These are phyloP conservation scores for Oryza brachyantha DNA, from an alignment of 176 grass and related monocot species.

Conservation along the genomic window DNA sequence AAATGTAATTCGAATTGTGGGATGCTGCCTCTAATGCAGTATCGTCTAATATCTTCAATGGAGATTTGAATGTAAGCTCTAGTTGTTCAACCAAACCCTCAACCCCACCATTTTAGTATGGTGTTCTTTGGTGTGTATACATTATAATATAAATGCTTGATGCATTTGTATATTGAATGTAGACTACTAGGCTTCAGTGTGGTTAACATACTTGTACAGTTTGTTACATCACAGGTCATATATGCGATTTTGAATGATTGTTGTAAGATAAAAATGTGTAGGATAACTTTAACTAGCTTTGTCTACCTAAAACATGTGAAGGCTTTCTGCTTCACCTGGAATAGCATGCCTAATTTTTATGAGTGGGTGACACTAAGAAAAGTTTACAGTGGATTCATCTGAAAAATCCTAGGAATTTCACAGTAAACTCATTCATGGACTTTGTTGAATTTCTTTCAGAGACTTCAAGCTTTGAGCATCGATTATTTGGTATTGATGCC, in stretches of 20 bases:
- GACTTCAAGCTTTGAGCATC: conserved; percentile 45
- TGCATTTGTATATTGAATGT: background rate
- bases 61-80: background rate
- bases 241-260: background rate
- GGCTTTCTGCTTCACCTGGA: background rate
- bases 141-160: no score
- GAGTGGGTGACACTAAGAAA: background rate
- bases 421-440: background rate
- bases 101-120: background rate
- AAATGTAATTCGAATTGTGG: background rate
- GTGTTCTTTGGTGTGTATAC: background rate
- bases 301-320: background rate
- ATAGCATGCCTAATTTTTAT: background rate
- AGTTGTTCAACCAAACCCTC: background rate
- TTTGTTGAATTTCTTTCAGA: conserved; percentile 34
- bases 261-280: background rate
- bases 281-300: background rate
- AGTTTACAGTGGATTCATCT: background rate
- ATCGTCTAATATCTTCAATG: background rate
- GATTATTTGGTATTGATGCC: conserved; percentile 46
- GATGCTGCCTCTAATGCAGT: background rate
- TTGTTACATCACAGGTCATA: background rate
- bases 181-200: no score
- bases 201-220: background rate
- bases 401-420: background rate